Evolutionary conservation across 1,284 basidiomycete genomes (phyloP).

Genomic region (Austroboletus niveus): DNA sequence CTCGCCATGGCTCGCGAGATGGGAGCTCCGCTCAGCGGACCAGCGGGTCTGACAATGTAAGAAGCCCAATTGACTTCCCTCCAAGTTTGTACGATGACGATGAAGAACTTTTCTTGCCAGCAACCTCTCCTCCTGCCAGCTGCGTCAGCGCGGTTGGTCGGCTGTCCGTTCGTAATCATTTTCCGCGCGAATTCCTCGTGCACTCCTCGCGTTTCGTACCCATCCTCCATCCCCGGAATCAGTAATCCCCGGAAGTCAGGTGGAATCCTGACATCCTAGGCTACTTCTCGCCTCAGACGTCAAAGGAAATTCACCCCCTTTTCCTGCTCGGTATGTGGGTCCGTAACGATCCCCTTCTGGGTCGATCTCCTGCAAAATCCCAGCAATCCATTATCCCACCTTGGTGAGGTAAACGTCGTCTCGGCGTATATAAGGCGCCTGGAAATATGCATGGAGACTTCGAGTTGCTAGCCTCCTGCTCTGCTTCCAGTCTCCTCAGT

Average conservation of each 20-base stretch:
- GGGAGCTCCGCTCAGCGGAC: too few relatives aligned
- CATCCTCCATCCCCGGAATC: slow-evolving; percentile 11
- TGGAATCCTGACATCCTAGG: slow-evolving; percentile 14
- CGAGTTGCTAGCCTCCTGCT: slow-evolving; percentile 2
- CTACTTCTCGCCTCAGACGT: slow-evolving; percentile 18
- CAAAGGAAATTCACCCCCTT: slow-evolving; percentile 23
- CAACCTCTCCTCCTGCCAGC: neutral
- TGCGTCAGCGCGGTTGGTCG: slow-evolving; percentile 3
- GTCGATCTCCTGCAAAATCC: slow-evolving; percentile 25
- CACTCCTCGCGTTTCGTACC: slow-evolving; percentile 19
- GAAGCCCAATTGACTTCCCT: neutral
- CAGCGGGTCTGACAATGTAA: too few relatives aligned
- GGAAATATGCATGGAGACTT: slow-evolving; percentile 6
- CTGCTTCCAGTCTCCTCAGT: neutral
- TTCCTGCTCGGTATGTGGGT: slow-evolving; percentile 15
- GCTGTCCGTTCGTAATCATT: slow-evolving; percentile 8
- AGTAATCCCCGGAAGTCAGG: slow-evolving; percentile 15
- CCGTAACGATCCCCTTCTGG: slow-evolving; percentile 30
- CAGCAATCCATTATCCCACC: slow-evolving; percentile 22
- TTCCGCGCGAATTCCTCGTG: slow-evolving; percentile 25
- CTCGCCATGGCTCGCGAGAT: neutral
- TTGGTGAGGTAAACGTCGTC: slow-evolving; percentile 32
- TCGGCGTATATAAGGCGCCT: slow-evolving; percentile 25
- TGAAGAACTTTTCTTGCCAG: neutral
- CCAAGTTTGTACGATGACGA: neutral